Base-by-base conservation (phyloP, 1,284 basidiomycete genomes). In the Marasmius fiardii region DNA sequence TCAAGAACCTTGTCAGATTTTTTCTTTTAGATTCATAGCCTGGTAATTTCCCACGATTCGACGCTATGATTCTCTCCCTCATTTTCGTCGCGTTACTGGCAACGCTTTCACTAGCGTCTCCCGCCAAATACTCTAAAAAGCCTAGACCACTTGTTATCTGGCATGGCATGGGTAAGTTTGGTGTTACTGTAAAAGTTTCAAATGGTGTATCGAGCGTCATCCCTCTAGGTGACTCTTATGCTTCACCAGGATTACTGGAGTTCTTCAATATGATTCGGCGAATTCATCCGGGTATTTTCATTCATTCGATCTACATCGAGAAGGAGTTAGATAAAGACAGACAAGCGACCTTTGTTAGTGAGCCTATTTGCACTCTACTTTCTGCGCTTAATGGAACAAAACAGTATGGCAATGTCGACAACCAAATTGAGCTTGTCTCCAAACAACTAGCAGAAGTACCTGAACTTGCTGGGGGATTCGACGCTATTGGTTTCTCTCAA, bases 401-500 rank as follows among this genome's bases (percentile, higher is more conserved):
- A 31, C 37, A 93, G 91, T 94, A 90, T 63, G 94, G 93, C 47
- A 85, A 90, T 61, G 83, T 93, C 35, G 81, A 91, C 60, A 77
- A 81, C 3, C 92, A 96, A 63, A 65, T 96, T 1, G 76, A 76
- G 24, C 51, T 77, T 26, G 92, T 86, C 1, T 79, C 88, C 43
- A 74, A 81, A 43, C 89, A 95, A 68, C 74, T 98, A 2, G 72
- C 74, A 26, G 73, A 68, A 1, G 78, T 95, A 24, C 77, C 86
- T 0, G 88, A 96, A 65, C 79, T 98, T 7, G 58, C 73, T 47
- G 64, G 69, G 41, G 94, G 94, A 14, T 96, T 95, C 64, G 92
- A 97, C 68, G 95, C 88, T 2, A 88, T 97, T 55, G 95, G 95
- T 0, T 91, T 97, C 70, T 94, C 92, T 1, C 94, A 97, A 81